phyloP scores from a whole-genome alignment of 345 rosid genomes.

The Aethionema arabicum region DNA sequence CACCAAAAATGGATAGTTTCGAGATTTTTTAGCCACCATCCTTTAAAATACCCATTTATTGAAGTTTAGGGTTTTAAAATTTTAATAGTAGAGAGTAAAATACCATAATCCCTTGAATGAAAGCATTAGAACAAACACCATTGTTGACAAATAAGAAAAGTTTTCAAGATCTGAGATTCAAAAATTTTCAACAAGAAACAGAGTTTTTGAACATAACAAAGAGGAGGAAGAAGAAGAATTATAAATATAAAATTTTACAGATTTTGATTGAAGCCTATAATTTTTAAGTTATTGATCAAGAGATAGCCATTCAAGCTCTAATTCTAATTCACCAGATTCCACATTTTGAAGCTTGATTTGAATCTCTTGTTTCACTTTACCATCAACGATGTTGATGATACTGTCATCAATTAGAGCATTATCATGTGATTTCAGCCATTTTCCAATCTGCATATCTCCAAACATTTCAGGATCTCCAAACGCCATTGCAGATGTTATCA shows the following conservation, averaged over 20 bases:
- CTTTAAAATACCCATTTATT: too few species aligned
- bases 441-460: slow-evolving; percentile 93
- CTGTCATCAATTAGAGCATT: slow-evolving; percentile 90
- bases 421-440: slow-evolving; percentile 84
- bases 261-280: slow-evolving; percentile 25
- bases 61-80: too few species aligned
- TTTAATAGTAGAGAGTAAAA: too few species aligned
- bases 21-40: too few species aligned
- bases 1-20: too few species aligned
- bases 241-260: slow-evolving; percentile 19
- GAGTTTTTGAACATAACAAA: background rate
- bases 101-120: background rate
- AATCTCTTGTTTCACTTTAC: slow-evolving; percentile 82
- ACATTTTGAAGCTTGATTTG: slow-evolving; percentile 88
- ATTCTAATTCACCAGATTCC: slow-evolving; percentile 78
- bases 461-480: slow-evolving; percentile 87
- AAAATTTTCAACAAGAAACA: slow-evolving; percentile 8
- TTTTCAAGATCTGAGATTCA: slow-evolving; percentile 27
- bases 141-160: background rate
- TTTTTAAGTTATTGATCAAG: slow-evolving; percentile 59
- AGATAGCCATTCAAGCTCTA: slow-evolving; percentile 77
- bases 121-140: slow-evolving; percentile 10
- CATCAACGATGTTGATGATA: slow-evolving; percentile 78
- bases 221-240: background rate
- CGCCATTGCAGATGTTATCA: slow-evolving; percentile 93